Conservation (phyloP, 371 early-diverging fungal species). For the Phascolomyces articulosus region DNA sequence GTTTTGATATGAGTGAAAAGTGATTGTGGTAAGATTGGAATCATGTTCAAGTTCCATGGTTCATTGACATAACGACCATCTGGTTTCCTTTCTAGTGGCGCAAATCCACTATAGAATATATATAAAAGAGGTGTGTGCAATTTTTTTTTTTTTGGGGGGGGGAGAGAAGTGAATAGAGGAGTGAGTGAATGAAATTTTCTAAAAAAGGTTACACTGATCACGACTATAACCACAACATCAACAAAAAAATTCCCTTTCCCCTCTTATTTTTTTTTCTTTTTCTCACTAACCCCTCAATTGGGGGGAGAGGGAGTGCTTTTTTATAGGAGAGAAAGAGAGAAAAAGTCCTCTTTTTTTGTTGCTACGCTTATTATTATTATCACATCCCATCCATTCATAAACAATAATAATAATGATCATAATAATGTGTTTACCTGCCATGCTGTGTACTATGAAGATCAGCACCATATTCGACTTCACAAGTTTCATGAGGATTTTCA, state of each 20-base stretch:
- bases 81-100: constrained; percentile 16
- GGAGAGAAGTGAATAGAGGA: not conserved
- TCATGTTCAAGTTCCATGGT: constrained; percentile 88
- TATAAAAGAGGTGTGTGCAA: not conserved
- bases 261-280: not conserved
- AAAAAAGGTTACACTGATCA: not conserved
- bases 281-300: not conserved
- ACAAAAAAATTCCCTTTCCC: too few relatives aligned
- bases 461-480: constrained; percentile 96
- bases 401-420: too few relatives aligned
- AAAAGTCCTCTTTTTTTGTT: not conserved
- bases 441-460: constrained; percentile 91
- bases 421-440: constrained; percentile 66
- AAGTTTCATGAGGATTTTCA: constrained; percentile 83
- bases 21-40: constrained; percentile 80
- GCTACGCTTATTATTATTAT: too few relatives aligned
- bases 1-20: constrained; percentile 86
- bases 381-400: too few relatives aligned
- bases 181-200: not conserved
- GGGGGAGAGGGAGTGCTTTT: too few relatives aligned
- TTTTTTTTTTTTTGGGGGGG: not conserved
- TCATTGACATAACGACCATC: constrained; percentile 12
- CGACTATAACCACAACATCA: too few relatives aligned
- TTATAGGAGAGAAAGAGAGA: not conserved
- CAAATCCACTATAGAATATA: constrained; percentile 18